Evolutionary conservation across 2,329 filamentous ascomycete genomes (phyloP).

Genomic region (Grosmannia penicillata): DNA sequence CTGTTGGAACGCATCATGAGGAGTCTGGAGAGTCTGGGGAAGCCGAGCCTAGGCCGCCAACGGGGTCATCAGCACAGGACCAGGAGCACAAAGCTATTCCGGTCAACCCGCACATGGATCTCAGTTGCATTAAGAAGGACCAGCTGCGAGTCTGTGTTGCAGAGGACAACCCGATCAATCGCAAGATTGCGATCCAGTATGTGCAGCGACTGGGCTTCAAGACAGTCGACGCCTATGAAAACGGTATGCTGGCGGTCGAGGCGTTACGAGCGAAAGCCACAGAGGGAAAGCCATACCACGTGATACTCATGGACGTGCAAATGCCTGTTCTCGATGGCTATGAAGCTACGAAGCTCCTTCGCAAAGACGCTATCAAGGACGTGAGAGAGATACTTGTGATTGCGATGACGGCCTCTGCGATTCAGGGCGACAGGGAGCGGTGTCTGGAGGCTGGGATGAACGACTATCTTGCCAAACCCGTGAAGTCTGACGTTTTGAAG

Average conservation of each 20-base stretch:
- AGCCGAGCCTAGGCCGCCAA: background rate
- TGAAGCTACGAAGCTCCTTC: conserved; percentile 72
- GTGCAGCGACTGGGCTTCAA: conserved; percentile 73
- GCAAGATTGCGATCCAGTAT: conserved; percentile 86
- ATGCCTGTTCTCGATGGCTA: conserved; percentile 93
- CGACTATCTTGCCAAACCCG: conserved; percentile 89
- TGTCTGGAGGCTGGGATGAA: conserved; percentile 96
- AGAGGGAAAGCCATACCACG: conserved; percentile 66
- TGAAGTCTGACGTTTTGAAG: conserved; percentile 76
- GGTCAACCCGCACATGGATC: conserved; percentile 39
- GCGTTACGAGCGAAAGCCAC: conserved; percentile 60
- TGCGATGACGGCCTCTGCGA: conserved; percentile 92
- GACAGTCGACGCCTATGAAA: conserved; percentile 72
- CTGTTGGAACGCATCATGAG: too few species aligned
- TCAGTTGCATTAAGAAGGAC: conserved; percentile 60
- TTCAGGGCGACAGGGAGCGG: conserved; percentile 87
- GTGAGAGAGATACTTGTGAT: conserved; percentile 83
- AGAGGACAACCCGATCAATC: conserved; percentile 90
- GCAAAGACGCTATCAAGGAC: conserved; percentile 58
- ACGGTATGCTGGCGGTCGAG: conserved; percentile 77
- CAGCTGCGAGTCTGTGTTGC: conserved; percentile 82
- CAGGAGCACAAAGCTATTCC: background rate
- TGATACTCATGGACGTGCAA: conserved; percentile 91
- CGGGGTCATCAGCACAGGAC: too few species aligned
- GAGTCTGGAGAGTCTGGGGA: too few species aligned